These are phyloP conservation scores for Erodium trifolium DNA, from an alignment of 441 rosid genomes.

Conservation along the genomic window DNA sequence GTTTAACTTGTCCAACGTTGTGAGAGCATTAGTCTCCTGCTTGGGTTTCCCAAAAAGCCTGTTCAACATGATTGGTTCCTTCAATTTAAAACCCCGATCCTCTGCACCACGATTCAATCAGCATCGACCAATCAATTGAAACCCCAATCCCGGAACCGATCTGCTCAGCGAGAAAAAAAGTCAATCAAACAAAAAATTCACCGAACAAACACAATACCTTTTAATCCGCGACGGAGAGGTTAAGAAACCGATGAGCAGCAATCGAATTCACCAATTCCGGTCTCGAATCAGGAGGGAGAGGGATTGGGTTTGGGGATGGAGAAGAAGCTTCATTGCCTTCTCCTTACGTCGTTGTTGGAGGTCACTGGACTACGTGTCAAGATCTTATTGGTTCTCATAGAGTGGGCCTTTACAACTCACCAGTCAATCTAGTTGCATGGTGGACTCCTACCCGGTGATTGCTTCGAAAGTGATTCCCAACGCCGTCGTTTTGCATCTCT, in stretches of 20 bases:
- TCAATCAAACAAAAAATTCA: background rate
- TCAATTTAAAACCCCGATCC: constrained; percentile 26
- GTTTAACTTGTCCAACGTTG: constrained; percentile 70
- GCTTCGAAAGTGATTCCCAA: no score
- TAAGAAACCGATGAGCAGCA: background rate
- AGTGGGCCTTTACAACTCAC: background rate
- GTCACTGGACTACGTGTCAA: constrained; percentile 1
- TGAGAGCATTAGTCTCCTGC: constrained; percentile 63
- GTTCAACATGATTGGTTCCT: constrained; percentile 52
- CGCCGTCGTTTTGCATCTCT: no score
- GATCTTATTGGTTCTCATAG: background rate
- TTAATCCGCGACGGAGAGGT: background rate
- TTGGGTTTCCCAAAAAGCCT: constrained; percentile 80
- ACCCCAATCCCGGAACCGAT: constrained; percentile 21
- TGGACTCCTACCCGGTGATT: background rate
- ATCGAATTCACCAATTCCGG: background rate
- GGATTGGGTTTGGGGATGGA: background rate
- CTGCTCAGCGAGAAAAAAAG: background rate
- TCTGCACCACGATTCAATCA: constrained; percentile 18
- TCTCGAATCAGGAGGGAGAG: constrained; percentile 1
- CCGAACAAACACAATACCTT: background rate
- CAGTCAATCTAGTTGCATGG: background rate
- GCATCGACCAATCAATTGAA: constrained; percentile 17
- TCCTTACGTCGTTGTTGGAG: background rate
- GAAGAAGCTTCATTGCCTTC: constrained; percentile 3